Evolutionary conservation across 257 asterid species (phyloP), one percentile per base, ranked within the genome.

Genomic region (Phtheirospermum japonicum): DNA sequence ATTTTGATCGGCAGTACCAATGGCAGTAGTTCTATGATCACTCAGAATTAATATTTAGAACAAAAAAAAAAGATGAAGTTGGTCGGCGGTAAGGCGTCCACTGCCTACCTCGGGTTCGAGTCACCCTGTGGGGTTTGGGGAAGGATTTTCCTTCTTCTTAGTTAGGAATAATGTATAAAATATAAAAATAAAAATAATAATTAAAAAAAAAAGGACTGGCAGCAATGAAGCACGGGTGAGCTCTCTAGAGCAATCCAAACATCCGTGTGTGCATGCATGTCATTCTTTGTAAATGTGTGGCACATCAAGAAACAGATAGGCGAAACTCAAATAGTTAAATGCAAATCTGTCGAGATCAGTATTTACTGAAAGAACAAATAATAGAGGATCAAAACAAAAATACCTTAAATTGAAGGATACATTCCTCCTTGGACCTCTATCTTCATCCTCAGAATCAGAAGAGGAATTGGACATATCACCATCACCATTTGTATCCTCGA

Each of bases 401-500:
- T 73, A 93, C 99, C 99, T 85, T 93, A 78, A 93, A 93, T 66
- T 85, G 95, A 72, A 63, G 76, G 60, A 85, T 77, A 59, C 94
- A 79, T 66, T 85, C 96, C 80, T 89, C 96, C 74, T 83, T 93
- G 54, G 96, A 68, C 95, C 94, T 50, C 79, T 77, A 65, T 85
- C 89, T 62, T 86, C 97, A 59, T 85, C 96, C 61, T 93, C 99
- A 16, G 99, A 93, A 73, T 85, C 96, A 14, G 99, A 92, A 65
- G 99, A 83, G 65, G 95, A 78, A 40, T 87, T 94, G 9, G 94
- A 85, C 64, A 81, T 23, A 64, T 82, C 88, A 75, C 77, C 91
- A 70, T 86, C 88, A 30, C 85, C 88, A 71, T 81, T 81, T 50
- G 78, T 72, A 66, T 80, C 90, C 74, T 81, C 82, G 46, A 58